Evolutionary conservation across 2,329 filamentous ascomycete genomes (phyloP).

Genomic region (Clonostachys chloroleuca): DNA sequence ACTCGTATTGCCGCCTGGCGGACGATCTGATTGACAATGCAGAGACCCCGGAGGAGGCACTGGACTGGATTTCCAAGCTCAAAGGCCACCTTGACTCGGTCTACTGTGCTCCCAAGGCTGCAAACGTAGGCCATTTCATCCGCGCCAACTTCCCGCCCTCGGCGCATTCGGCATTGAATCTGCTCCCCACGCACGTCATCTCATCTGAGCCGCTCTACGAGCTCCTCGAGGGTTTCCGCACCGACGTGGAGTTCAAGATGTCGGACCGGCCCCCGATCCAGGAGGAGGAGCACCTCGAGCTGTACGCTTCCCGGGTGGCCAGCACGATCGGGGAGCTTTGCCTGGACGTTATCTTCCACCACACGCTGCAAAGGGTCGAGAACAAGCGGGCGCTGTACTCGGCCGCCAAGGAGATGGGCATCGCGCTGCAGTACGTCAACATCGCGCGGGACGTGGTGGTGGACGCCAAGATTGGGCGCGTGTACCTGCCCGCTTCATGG

Average conservation of each 20-base stretch:
- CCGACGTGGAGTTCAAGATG: slow-evolving; percentile 53
- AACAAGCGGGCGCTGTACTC: slow-evolving; percentile 32
- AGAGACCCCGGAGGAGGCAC: slow-evolving; percentile 42
- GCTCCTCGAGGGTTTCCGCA: slow-evolving; percentile 64
- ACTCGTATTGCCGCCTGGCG: slow-evolving; percentile 69
- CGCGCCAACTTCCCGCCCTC: slow-evolving; percentile 44
- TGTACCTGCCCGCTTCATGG: slow-evolving; percentile 66
- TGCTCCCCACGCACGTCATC: slow-evolving; percentile 54
- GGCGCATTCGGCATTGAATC: slow-evolving; percentile 48
- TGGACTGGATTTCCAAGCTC: slow-evolving; percentile 54
- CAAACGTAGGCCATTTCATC: slow-evolving; percentile 25
- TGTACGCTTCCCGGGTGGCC: slow-evolving; percentile 65
- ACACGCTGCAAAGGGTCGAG: slow-evolving; percentile 25
- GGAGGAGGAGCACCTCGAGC: slow-evolving; percentile 51
- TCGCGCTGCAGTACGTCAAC: slow-evolving; percentile 73
- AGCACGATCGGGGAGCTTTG: slow-evolving; percentile 69
- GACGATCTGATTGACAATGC: slow-evolving; percentile 72
- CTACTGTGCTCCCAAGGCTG: slow-evolving; percentile 27
- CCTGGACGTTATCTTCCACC: slow-evolving; percentile 60
- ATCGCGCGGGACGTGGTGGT: slow-evolving; percentile 69
- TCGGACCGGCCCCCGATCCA: slow-evolving; percentile 46
- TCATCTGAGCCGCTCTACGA: slow-evolving; percentile 56
- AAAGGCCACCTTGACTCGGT: slow-evolving; percentile 50
- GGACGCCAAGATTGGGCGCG: slow-evolving; percentile 60
- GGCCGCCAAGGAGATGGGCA: slow-evolving; percentile 62